These are phyloP conservation scores for Pythium folliculosum DNA, from an alignment of 352 stramenopile genomes.

Conservation along the genomic window DNA sequence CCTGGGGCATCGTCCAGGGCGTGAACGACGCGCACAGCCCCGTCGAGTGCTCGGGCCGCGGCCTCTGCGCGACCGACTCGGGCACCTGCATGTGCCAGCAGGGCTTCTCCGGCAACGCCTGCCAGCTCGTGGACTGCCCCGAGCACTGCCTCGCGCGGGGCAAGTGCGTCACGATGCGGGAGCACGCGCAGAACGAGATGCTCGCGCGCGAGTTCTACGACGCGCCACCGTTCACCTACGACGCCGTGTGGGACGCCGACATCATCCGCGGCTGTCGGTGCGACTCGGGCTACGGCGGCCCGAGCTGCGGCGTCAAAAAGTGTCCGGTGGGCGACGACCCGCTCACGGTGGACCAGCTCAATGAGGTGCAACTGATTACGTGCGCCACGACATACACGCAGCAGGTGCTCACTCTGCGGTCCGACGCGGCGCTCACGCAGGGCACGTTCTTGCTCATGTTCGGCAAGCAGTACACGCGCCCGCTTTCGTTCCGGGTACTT, in stretches of 20 bases:
- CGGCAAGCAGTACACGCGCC: constrained; percentile 62
- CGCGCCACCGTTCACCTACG: constrained; percentile 39
- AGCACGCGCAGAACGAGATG: constrained; percentile 51
- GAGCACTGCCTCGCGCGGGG: constrained; percentile 52
- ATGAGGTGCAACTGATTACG: constrained; percentile 66
- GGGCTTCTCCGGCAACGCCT: constrained; percentile 76
- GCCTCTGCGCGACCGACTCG: constrained; percentile 63
- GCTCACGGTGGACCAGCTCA: constrained; percentile 50
- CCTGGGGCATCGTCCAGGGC: constrained; percentile 55
- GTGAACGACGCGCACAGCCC: constrained; percentile 47
- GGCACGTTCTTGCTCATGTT: constrained; percentile 67
- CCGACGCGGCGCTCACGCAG: constrained; percentile 43
- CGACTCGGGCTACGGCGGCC: constrained; percentile 55
- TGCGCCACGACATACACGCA: constrained; percentile 64
- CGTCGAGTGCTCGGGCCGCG: constrained; percentile 61
- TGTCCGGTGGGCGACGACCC: constrained; percentile 74
- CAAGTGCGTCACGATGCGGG: constrained; percentile 73
- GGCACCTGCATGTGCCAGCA: constrained; percentile 83
- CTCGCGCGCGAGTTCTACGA: constrained; percentile 60
- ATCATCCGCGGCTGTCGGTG: constrained; percentile 78
- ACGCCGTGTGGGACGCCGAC: constrained; percentile 72
- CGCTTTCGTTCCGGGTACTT: constrained; percentile 58
- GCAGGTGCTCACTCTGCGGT: constrained; percentile 52
- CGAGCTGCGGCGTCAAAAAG: constrained; percentile 60
- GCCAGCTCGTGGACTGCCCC: constrained; percentile 54